A percentile compares a stretch with the other conserved stretches of the same genome.
Evolutionary conservation across 2,329 filamentous ascomycete genomes (phyloP).

Genomic region (Fusarium temperatum): DNA sequence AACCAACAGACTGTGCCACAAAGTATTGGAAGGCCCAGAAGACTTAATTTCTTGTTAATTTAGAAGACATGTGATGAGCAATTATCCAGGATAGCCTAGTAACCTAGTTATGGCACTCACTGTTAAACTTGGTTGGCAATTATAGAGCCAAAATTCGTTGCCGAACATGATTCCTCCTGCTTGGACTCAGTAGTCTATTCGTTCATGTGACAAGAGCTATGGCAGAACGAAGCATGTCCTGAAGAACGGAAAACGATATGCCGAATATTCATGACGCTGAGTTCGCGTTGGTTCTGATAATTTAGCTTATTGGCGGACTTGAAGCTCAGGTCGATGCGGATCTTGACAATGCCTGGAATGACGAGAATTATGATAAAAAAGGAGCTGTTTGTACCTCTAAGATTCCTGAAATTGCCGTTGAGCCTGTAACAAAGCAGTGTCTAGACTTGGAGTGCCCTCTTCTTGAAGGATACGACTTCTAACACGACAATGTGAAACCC

Average conservation of each 20-base stretch:
- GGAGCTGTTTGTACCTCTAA: not conserved
- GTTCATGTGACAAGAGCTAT: too few relatives aligned
- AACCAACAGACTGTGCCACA: not conserved
- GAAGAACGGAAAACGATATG: fast-evolving
- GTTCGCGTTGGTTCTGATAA: too few relatives aligned
- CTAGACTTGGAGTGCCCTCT: not conserved
- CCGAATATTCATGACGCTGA: not conserved
- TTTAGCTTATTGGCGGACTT: too few relatives aligned
- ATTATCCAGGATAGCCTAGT: too few relatives aligned
- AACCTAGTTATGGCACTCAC: too few relatives aligned
- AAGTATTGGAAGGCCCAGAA: too few relatives aligned
- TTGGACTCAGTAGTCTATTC: too few relatives aligned
- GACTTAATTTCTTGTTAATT: too few relatives aligned
- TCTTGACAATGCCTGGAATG: not conserved
- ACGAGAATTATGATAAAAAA: not conserved
- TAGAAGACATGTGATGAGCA: too few relatives aligned
- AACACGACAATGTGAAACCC: not conserved
- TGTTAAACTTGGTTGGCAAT: too few relatives aligned
- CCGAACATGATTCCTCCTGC: too few relatives aligned
- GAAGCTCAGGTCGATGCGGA: not conserved
- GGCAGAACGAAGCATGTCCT: not conserved
- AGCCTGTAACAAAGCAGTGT: fast-evolving
- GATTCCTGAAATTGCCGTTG: not conserved
- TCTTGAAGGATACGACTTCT: not conserved
- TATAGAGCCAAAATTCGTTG: too few relatives aligned